phyloP scores from a whole-genome alignment of 1,284 basidiomycete species.

The Trametes sp. region DNA sequence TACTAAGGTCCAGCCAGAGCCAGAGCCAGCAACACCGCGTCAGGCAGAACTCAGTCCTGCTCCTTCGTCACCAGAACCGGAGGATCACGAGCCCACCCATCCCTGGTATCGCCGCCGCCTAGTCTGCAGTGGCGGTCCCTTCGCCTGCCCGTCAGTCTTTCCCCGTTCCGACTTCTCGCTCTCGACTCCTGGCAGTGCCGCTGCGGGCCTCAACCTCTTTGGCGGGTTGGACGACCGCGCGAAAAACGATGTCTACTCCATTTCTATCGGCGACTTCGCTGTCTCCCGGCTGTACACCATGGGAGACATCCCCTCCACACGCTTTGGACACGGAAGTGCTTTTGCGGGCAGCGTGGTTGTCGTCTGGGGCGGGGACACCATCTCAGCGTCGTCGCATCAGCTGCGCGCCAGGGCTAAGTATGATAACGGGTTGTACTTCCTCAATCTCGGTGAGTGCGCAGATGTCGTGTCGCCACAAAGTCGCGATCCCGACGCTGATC shows the following conservation, averaged over 20 bases:
- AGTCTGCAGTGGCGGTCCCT: slow-evolving; percentile 4
- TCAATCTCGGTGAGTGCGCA: slow-evolving; percentile 80
- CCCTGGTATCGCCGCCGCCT: slow-evolving; percentile 29
- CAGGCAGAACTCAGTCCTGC: neutral
- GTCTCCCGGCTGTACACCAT: slow-evolving; percentile 81
- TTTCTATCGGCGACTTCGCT: slow-evolving; percentile 78
- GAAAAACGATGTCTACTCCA: slow-evolving; percentile 90
- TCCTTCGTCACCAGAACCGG: neutral
- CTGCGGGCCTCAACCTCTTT: slow-evolving; percentile 92
- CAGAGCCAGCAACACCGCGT: neutral
- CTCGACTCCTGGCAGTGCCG: slow-evolving; percentile 77
- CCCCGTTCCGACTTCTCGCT: slow-evolving; percentile 95
- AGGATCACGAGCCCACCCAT: slow-evolving; percentile 2
- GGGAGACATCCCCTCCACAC: slow-evolving; percentile 86
- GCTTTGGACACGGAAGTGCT: slow-evolving; percentile 94
- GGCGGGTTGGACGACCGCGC: slow-evolving; percentile 91
- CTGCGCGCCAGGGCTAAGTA: slow-evolving; percentile 59
- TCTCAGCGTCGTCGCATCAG: slow-evolving; percentile 40
- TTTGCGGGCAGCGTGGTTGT: slow-evolving; percentile 94
- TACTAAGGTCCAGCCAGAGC: slow-evolving; percentile 1
- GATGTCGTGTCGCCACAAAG: slow-evolving; percentile 1
- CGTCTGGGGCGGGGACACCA: slow-evolving; percentile 97
- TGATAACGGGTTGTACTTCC: slow-evolving; percentile 92
- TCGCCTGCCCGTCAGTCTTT: slow-evolving; percentile 63
- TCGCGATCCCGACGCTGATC: neutral